These are phyloP conservation scores for Daldinia childiae DNA, from an alignment of 495 filamentous ascomycete genomes.

Conservation along the genomic window DNA sequence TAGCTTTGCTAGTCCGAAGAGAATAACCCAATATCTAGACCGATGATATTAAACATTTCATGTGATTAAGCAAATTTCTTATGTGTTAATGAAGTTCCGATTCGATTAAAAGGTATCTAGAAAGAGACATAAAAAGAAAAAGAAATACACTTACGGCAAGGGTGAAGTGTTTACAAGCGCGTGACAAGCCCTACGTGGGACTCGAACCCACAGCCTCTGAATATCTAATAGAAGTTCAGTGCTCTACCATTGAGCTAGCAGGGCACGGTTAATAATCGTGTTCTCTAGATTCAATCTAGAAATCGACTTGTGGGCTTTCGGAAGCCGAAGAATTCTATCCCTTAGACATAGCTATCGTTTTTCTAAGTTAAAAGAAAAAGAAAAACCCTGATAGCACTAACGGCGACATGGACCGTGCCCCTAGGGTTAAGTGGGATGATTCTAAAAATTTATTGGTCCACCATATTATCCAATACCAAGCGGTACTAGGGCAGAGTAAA, in stretches of 20 bases:
- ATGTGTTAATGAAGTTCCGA: too few species aligned
- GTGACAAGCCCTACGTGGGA: neutral
- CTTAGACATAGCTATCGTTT: neutral
- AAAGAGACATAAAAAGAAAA: too few species aligned
- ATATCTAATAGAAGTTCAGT: neutral
- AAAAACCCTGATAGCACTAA: neutral
- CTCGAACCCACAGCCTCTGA: conserved; percentile 4
- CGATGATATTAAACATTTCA: too few species aligned
- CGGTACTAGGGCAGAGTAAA: neutral
- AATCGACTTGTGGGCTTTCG: neutral
- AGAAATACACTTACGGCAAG: too few species aligned
- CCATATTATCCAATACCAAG: too few species aligned
- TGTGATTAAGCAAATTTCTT: too few species aligned
- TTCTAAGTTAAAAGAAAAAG: neutral
- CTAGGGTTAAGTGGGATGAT: neutral
- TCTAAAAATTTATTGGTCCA: too few species aligned
- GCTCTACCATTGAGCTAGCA: conserved; percentile 2
- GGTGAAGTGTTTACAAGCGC: neutral
- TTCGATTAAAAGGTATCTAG: too few species aligned
- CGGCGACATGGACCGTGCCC: neutral
- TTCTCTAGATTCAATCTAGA: neutral
- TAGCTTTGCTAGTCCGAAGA: too few species aligned
- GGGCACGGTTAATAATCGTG: neutral
- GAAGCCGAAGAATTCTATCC: neutral
- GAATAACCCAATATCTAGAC: too few species aligned